A percentile compares a stretch with the other conserved stretches of the same genome.
Conservation (phyloP, 768 basidiomycete genomes). For the Phanerochaete sordida region DNA sequence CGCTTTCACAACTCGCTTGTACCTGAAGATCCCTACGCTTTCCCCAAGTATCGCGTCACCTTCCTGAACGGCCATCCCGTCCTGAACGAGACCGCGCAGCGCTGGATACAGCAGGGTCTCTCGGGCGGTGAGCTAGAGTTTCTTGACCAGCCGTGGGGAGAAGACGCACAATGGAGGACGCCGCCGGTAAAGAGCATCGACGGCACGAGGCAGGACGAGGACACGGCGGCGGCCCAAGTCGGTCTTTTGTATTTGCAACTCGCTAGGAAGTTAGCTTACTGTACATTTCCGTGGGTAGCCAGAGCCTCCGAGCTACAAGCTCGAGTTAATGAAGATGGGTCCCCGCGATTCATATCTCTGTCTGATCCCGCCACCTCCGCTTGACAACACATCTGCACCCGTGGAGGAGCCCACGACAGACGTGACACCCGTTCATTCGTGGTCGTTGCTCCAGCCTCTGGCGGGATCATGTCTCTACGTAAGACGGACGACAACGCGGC, state of each 20-base stretch:
- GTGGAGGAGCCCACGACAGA: slow-evolving; percentile 58
- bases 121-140: slow-evolving; percentile 76
- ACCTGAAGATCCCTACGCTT: slow-evolving; percentile 77
- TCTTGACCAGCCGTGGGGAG: slow-evolving; percentile 58
- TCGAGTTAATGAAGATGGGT: slow-evolving; percentile 76
- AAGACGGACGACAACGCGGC: slow-evolving; percentile 6
- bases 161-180: slow-evolving; percentile 36
- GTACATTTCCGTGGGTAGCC: slow-evolving; percentile 3
- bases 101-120: slow-evolving; percentile 72
- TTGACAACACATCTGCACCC: slow-evolving; percentile 37
- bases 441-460: slow-evolving; percentile 79
- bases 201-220: slow-evolving; percentile 39
- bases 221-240: slow-evolving; percentile 18
- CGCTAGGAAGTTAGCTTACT: neutral
- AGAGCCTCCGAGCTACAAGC: slow-evolving; percentile 38
- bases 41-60: slow-evolving; percentile 76
- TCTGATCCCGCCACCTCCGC: slow-evolving; percentile 65
- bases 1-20: slow-evolving; percentile 54
- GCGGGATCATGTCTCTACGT: slow-evolving; percentile 84
- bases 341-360: slow-evolving; percentile 70
- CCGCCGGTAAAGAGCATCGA: slow-evolving; percentile 57
- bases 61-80: slow-evolving; percentile 81
- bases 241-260: slow-evolving; percentile 4
- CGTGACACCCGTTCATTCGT: slow-evolving; percentile 68
- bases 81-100: slow-evolving; percentile 64